Evolutionary conservation across 2,329 filamentous ascomycete species (phyloP), one percentile per base, ranked within the genome.

Genomic region (Phaeosphaeriaceae sp.): DNA sequence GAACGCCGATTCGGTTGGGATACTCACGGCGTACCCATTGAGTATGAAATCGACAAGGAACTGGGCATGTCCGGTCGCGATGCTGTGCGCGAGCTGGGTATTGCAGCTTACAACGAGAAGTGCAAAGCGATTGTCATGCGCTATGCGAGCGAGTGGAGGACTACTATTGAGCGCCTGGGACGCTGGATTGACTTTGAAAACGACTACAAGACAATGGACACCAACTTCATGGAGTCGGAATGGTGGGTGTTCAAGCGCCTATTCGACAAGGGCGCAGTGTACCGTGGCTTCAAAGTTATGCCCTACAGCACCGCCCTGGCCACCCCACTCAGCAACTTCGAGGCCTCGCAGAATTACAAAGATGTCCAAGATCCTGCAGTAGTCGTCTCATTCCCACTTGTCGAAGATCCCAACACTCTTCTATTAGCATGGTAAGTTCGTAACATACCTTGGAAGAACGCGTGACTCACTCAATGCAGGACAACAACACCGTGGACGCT

Each of bases 181-280:
- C 87, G 93, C 49, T 97, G 93, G 93, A 94, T 97, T 65, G 93
- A 97, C 75, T 97, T 97, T 64, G 93, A 97, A 75, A 94, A 96
- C 64, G 91, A 97, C 73, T 97, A 96, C 80, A 96, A 96, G 85
- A 96, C 91, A 29, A 96, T 97, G 91, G 88, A 97, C 72, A 82
- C 87, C n/a, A 87, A 80, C 16, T 97, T 95, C 77, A 97, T 97
- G 93, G 93, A 97, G 78, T 88, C 89, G 0, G 86, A 90, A 58
- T 97, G 93, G 93, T 97, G 93, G 92, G 89, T 94, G 15, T 96
- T 96, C 80, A 95, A 94, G 79, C 86, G 93, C 71, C 81, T 97
- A 18, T 95, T 90, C 72, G 89, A 96, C 63, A 96, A 96, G 76
- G 89, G 86, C 48, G 81, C 88, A 54, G 91, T 97, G 46, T 97